Percentiles rank a stretch among this genome's conserved stretches.
phyloP scores from a whole-genome alignment of 2,329 filamentous ascomycete species.

The Ophiostoma sp. region DNA sequence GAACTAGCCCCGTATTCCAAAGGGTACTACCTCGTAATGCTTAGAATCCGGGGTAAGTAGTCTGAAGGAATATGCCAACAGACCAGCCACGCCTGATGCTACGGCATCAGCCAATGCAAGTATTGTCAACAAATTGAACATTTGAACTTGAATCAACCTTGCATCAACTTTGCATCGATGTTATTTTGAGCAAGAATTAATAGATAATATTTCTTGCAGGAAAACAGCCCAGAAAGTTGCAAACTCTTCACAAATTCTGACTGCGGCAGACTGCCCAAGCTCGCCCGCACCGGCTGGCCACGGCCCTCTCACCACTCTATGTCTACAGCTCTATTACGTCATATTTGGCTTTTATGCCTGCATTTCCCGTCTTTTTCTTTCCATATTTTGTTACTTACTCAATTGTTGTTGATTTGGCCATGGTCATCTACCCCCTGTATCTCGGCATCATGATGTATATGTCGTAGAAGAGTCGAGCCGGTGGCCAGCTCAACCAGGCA shows the following conservation, averaged over 20 bases:
- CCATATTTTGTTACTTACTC: background rate
- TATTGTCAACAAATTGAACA: background rate
- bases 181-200: too few species aligned
- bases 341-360: background rate
- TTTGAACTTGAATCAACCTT: too few species aligned
- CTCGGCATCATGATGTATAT: background rate
- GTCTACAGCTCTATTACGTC: background rate
- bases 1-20: background rate
- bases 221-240: background rate
- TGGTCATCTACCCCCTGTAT: too few species aligned
- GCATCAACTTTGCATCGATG: too few species aligned
- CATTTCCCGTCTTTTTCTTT: background rate
- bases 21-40: background rate
- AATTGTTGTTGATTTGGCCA: background rate
- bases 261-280: background rate
- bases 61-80: too few species aligned
- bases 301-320: background rate
- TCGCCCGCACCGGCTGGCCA: constrained; percentile 7
- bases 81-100: too few species aligned
- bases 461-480: background rate
- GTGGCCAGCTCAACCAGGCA: too few species aligned
- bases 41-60: background rate
- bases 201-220: too few species aligned
- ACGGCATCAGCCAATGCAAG: too few species aligned
- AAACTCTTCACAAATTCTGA: background rate